These are phyloP conservation scores for Cyclotella kingstonii DNA, from an alignment of 108 stramenopile genomes.

Conservation along the genomic window DNA sequence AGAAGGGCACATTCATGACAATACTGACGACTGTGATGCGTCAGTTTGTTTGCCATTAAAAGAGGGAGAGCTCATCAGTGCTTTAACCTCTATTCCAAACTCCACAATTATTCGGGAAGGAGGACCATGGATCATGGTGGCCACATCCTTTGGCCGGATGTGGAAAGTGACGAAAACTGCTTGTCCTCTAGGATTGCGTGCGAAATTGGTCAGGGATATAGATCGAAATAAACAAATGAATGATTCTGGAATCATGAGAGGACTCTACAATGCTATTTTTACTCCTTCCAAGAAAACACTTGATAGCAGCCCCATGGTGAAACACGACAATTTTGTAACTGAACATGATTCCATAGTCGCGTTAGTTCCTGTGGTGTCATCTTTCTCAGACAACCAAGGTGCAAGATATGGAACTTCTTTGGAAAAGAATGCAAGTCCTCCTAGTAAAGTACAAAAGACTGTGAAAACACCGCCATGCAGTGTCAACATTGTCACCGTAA, in stretches of 20 bases:
- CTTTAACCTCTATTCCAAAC: not conserved
- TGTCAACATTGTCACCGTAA: no score
- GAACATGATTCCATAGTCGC: conserved; percentile 11
- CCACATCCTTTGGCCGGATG: conserved; percentile 8
- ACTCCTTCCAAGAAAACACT: conserved; percentile 15
- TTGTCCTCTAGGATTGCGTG: conserved; percentile 21
- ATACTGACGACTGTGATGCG: conserved; percentile 7
- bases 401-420: not conserved
- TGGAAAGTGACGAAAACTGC: conserved; percentile 27
- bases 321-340: not conserved
- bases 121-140: conserved; percentile 9
- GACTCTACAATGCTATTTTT: conserved; percentile 21
- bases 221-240: not conserved
- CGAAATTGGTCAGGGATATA: conserved; percentile 11
- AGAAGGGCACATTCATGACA: no score
- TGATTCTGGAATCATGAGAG: conserved; percentile 12
- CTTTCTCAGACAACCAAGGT: not conserved
- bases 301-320: not conserved
- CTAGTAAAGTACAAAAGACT: no score
- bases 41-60: conserved; percentile 9
- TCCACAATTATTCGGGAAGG: not conserved
- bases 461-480: no score
- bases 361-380: conserved; percentile 7
- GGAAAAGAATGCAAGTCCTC: not conserved
- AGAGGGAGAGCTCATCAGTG: conserved; percentile 12